These are phyloP conservation scores for Penicillium nordicum DNA, from an alignment of 2,329 filamentous ascomycete species.

Conservation along the genomic window DNA sequence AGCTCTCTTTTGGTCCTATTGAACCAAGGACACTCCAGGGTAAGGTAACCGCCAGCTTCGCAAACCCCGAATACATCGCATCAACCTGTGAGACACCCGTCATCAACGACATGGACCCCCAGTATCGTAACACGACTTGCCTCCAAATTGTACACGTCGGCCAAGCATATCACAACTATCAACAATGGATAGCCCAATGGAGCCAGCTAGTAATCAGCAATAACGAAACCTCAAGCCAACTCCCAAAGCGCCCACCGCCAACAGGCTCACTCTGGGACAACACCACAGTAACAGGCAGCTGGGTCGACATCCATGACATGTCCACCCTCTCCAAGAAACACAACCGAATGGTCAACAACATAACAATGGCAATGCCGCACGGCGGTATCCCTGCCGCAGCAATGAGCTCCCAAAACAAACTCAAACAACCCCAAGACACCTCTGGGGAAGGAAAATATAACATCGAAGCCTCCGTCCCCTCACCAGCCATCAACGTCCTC, in stretches of 20 bases:
- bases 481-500: slow-evolving; percentile 67
- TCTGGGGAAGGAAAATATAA: slow-evolving; percentile 66
- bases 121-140: slow-evolving; percentile 54
- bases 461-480: slow-evolving; percentile 65
- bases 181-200: slow-evolving; percentile 60
- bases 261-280: slow-evolving; percentile 67
- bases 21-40: slow-evolving; percentile 52
- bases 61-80: slow-evolving; percentile 57
- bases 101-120: slow-evolving; percentile 38
- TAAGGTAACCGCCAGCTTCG: slow-evolving; percentile 59
- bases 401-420: slow-evolving; percentile 57
- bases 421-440: slow-evolving; percentile 66
- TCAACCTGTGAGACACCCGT: slow-evolving; percentile 62
- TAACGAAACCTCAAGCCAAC: slow-evolving; percentile 40
- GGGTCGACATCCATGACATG: slow-evolving; percentile 63
- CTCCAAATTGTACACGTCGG: slow-evolving; percentile 67
- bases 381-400: slow-evolving; percentile 65
- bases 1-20: slow-evolving; percentile 59
- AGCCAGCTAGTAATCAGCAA: slow-evolving; percentile 44
- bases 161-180: slow-evolving; percentile 65
- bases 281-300: slow-evolving; percentile 65
- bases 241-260: slow-evolving; percentile 55
- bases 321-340: slow-evolving; percentile 49
- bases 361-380: slow-evolving; percentile 75
- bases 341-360: slow-evolving; percentile 66